These are phyloP conservation scores for Pharnaceum exiguum DNA, from an alignment of 148 eudicot genomes.

Conservation along the genomic window DNA sequence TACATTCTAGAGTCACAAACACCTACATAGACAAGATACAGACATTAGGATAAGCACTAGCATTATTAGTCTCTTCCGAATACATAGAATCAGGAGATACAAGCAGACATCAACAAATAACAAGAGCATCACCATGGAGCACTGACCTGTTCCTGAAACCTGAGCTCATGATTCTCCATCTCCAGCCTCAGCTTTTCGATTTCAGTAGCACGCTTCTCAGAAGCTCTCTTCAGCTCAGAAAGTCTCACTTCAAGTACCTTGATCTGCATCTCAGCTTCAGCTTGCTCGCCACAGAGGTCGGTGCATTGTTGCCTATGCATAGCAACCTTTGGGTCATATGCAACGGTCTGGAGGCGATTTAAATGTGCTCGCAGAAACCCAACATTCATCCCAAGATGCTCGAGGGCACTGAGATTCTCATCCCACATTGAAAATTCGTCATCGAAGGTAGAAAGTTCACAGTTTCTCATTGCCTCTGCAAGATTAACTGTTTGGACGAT, in stretches of 20 bases:
- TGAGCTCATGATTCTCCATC: slow-evolving; percentile 36
- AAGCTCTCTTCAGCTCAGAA: slow-evolving; percentile 28
- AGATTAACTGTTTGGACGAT: slow-evolving; percentile 46
- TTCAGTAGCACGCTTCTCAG: slow-evolving; percentile 22
- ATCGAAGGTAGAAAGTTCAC: slow-evolving; percentile 33
- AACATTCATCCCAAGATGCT: slow-evolving; percentile 54
- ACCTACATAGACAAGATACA: too few relatives aligned
- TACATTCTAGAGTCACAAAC: too few relatives aligned
- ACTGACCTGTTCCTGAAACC: slow-evolving; percentile 51
- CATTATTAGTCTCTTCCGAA: too few relatives aligned
- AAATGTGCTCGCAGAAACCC: slow-evolving; percentile 43
- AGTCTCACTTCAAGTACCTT: slow-evolving; percentile 32
- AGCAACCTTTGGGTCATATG: slow-evolving; percentile 33
- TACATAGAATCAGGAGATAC: too few relatives aligned
- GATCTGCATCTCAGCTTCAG: slow-evolving; percentile 30
- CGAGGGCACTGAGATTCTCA: slow-evolving; percentile 43
- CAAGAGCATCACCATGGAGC: slow-evolving; percentile 46
- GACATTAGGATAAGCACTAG: too few relatives aligned
- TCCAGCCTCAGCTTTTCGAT: slow-evolving; percentile 26
- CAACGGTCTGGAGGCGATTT: slow-evolving; percentile 26
- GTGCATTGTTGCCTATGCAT: slow-evolving; percentile 23
- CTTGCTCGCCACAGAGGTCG: slow-evolving; percentile 28
- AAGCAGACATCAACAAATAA: slow-evolving; percentile 2
- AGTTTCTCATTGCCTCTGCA: slow-evolving; percentile 35
- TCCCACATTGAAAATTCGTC: slow-evolving; percentile 40